Evolutionary conservation across 202 grass and related monocot species (phyloP).

Genomic region (Setaria viridis): DNA sequence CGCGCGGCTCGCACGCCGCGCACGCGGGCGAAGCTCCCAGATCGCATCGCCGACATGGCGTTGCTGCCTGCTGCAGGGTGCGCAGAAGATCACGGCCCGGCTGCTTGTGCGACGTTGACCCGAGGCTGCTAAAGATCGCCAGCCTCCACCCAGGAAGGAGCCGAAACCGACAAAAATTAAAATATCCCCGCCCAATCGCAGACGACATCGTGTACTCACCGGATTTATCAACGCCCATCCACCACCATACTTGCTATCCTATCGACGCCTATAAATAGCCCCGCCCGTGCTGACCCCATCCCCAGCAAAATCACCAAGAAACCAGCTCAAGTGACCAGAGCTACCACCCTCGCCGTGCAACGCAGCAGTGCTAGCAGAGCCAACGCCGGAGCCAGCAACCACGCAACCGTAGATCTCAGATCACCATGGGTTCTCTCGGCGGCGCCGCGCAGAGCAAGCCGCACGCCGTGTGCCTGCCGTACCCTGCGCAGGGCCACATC

Average conservation of each 20-base stretch:
- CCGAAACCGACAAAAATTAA: not conserved
- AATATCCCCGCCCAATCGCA: not conserved
- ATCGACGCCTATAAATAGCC: slow-evolving; percentile 1
- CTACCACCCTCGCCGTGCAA: not conserved
- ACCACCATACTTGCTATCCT: not conserved
- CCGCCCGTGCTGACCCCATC: not conserved
- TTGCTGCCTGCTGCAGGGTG: not conserved
- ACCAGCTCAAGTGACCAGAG: not conserved
- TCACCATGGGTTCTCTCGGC: slow-evolving; percentile 51
- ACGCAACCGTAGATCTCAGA: not conserved
- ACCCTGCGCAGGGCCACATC: slow-evolving; percentile 79
- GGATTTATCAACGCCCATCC: not conserved
- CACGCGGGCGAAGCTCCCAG: not conserved
- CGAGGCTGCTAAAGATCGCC: not conserved
- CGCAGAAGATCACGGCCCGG: not conserved
- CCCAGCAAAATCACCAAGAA: not conserved
- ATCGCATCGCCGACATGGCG: not conserved
- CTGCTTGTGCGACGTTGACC: not conserved
- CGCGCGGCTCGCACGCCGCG: slow-evolving; percentile 19
- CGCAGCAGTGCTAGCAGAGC: not conserved
- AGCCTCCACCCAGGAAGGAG: slow-evolving; percentile 1
- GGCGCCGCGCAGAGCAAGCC: slow-evolving; percentile 4
- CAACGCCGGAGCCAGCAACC: not conserved
- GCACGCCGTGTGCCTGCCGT: slow-evolving; percentile 78
- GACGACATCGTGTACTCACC: not conserved